Base-by-base conservation (phyloP, 2,329 filamentous ascomycete genomes). In the Rhinocladiella similis region DNA sequence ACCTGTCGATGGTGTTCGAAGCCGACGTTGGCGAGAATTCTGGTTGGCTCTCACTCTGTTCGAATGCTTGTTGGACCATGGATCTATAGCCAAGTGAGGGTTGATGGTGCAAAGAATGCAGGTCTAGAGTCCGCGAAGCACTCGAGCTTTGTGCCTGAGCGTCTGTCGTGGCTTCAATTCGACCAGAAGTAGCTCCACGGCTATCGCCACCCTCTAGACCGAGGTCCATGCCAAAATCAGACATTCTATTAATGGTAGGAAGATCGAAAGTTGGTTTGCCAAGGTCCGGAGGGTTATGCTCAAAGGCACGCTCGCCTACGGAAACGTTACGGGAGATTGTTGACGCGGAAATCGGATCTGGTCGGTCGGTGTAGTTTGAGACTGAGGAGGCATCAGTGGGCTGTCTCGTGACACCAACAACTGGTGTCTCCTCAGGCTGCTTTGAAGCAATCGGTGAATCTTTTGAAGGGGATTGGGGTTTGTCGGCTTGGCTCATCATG, bases 1-100 rank as follows among this genome's bases (percentile, higher is more conserved):
- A 85, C 58, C 85, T 75, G 35, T 72, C 75, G n/a, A 84, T 71
- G 39, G 73, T 79, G 51, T 74, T 76, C n/a, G 69, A 72, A 35
- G 72, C 73, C 18, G 80, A 80, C 41, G 77, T 69, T 9, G 80
- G 80, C 2, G 80, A 80, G 9, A 77, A 74, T 3, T 82, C 81
- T 41, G 78, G 73, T 5, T 76, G 75, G 36, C 83, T 81, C 59
- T 84, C 79, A 22, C 72, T 75, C 45, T 79, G 76, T 65, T 87
- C 84, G 65, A 88, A 88, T 14, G 85, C 85, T 67, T 86, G 81
- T 63, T 87, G 77, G 3, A 88, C 85, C 13, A 83, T 81, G 1
- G 83, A 82, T 35, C 72, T 73, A 65, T 83, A 84, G n/a, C 82
- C 81, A 16, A 77, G 61, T 1, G 81, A 83, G 3, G 78, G 74